Base-by-base conservation (phyloP, 208 protist species). In the Strigomonas culicis region DNA sequence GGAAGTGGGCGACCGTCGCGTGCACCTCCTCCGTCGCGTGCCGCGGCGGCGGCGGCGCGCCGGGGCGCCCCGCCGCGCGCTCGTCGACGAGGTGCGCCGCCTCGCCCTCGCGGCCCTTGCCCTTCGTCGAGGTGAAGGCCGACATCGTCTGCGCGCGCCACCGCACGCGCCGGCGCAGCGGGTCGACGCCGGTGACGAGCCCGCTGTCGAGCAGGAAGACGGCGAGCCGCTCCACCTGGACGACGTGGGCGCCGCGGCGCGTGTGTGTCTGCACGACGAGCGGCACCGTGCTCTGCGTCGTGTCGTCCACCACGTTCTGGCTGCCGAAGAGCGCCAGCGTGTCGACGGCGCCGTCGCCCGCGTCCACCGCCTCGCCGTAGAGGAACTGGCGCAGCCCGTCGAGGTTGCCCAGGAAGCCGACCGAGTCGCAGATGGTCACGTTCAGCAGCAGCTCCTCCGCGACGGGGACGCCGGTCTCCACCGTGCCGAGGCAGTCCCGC, bases 121-220 rank as follows among this genome's bases (percentile, higher is more conserved):
- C 66, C 25, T 73, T 31, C 32, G 74, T 19, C 36, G 44, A 49
- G 0, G 59, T 25, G 52, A 96, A 94, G 55, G 52, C 73, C 6
- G 78, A 63, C n/a, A 74, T 72, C 4, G 90, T 92, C 46, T 90
- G 82, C 46, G 83, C 65, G 51, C 90, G 84, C 90, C 90, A 96
- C 21, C 88, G 62, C 28, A 96, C 83, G 21, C 90, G 84, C 25
- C 74, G 71, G 15, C 78, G 74, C n/a, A 77, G 82, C 1, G 86
- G 81, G 70, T 93, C 85, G 17, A 93, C 66, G 52, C 82, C 93
- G 3, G 90, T 96, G 47, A 93, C 70, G 10, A 96, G 79, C 21
- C 90, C 90, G 13, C 77, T 82, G 68, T 96, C 80, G 44, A 92
- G 85, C 77, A 93, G 83, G 57, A 93, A 96, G 7, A 92, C 74